Base-by-base conservation (phyloP, 1,284 basidiomycete species). In the Trichosporon coremiiforme region DNA sequence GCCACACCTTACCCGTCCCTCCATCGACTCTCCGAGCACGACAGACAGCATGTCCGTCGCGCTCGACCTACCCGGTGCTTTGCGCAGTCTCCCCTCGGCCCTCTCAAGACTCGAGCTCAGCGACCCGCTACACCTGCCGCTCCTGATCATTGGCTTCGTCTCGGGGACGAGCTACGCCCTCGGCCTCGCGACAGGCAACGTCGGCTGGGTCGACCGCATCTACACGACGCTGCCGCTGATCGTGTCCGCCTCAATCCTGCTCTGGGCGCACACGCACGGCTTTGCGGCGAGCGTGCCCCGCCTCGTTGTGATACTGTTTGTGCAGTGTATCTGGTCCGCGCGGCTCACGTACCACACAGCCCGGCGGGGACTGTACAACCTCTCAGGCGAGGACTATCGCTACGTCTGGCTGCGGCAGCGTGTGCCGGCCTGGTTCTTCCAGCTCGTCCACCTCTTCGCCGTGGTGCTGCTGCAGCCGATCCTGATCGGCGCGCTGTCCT, bases 281-380 rank as follows among this genome's bases (percentile, higher is more conserved):
- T 82, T 81, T 79, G 78, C 84, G 57, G 83, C 84, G 13, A 80
- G 87, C 12, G 81, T 85, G 4, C 89, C 89, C 0, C 86, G 93
- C 41, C 89, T 91, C 0, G 68, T 89, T 1, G 79, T 94, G 68
- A 91, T 95, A 88, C 81, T 92, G 9, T 84, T 76, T 0, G 80
- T 95, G 33, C 73, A 89, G 87, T 73, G 85, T 4, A 68, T 85
- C 9, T 93, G 92, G 92, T 91, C 75, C 1, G 67, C 73, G 15
- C 89, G 94, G 62, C 84, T 98, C 64, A 89, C 88, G 5, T 93
- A 91, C 78, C 94, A 98, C 80, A 91, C 94, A 0, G 89, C 89
- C 81, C 86, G 94, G 31, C 87, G 95, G 67, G 95, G 93, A 5
- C 86, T 98, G 36, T 95, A 95, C 82, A 88, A 86, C 67, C 76